Conservation (phyloP, 371 early-diverging fungal species). For the Mortierella sp. region DNA sequence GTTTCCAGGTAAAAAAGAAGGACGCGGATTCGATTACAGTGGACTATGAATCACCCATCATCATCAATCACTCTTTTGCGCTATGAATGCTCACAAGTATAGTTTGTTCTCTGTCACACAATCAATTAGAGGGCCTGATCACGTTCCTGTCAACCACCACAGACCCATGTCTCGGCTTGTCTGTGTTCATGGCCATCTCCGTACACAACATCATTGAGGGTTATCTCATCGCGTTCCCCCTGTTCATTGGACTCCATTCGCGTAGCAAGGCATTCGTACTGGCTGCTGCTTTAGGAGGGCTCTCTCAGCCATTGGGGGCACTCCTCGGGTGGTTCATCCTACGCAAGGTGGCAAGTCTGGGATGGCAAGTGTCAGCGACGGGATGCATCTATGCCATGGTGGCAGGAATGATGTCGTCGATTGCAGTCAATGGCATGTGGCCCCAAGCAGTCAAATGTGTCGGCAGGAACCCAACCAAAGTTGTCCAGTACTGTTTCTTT, state of each 20-base stretch:
- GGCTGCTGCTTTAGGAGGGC: conserved; percentile 73
- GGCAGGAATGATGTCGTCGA: conserved; percentile 77
- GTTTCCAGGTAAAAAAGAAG: conserved; percentile 67
- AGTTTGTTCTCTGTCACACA: not conserved
- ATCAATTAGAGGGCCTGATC: conserved; percentile 74
- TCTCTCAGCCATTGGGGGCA: conserved; percentile 75
- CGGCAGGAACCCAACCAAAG: conserved; percentile 48
- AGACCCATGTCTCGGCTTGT: conserved; percentile 71
- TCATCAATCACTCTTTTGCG: too few relatives aligned
- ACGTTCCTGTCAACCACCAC: conserved; percentile 77
- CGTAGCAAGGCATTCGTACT: conserved; percentile 68
- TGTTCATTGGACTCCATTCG: conserved; percentile 74
- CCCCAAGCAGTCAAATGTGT: conserved; percentile 66
- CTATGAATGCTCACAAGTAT: too few relatives aligned
- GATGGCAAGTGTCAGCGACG: conserved; percentile 61
- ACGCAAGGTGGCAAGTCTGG: conserved; percentile 52
- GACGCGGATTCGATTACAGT: too few relatives aligned
- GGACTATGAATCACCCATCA: too few relatives aligned
- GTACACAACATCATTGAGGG: conserved; percentile 89
- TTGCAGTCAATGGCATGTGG: conserved; percentile 65
- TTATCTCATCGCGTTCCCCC: conserved; percentile 78
- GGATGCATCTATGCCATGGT: conserved; percentile 63
- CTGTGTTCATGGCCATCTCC: conserved; percentile 78
- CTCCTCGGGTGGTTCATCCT: conserved; percentile 63
- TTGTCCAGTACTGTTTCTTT: conserved; percentile 62